phyloP scores from a whole-genome alignment of 164 flowering plant genomes.

The Liquidambar formosana region DNA sequence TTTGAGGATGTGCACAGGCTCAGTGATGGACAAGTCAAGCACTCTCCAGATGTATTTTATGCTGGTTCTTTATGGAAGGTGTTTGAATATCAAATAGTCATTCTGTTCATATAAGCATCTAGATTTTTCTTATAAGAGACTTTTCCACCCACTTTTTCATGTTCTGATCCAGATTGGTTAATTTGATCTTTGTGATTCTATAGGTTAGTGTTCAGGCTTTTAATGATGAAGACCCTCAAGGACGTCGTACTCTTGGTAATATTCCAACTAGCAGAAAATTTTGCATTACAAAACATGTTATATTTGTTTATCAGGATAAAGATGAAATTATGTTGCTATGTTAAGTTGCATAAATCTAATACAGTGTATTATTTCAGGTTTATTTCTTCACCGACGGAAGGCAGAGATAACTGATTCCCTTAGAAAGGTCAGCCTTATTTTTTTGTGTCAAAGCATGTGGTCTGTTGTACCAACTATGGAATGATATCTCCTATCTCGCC shows the following conservation, averaged over 20 bases:
- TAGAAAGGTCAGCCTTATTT: conserved; percentile 67
- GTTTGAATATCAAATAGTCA: not conserved
- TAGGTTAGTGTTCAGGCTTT: conserved; percentile 98
- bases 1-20: conserved; percentile 95
- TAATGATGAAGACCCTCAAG: conserved; percentile 98
- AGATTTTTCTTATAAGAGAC: not conserved
- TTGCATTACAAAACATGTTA: not conserved
- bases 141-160: not conserved
- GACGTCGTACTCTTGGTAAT: conserved; percentile 96
- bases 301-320: not conserved
- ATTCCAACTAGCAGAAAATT: conserved; percentile 7
- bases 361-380: conserved; percentile 45
- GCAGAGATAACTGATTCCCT: conserved; percentile 69
- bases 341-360: conserved; percentile 2
- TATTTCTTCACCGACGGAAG: conserved; percentile 96
- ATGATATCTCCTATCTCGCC: not conserved
- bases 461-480: not conserved
- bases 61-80: conserved; percentile 99
- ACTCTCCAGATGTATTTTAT: conserved; percentile 91
- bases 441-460: not conserved
- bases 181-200: conserved; percentile 13
- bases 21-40: conserved; percentile 93
- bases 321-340: not conserved
- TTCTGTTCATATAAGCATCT: not conserved
- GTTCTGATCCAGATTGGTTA: conserved; percentile 3